Percentiles rank a stretch among this genome's conserved stretches.
These are phyloP conservation scores for Lodderomyces elongisporus DNA, from an alignment of 1,139 yeast genomes.

Conservation along the genomic window DNA sequence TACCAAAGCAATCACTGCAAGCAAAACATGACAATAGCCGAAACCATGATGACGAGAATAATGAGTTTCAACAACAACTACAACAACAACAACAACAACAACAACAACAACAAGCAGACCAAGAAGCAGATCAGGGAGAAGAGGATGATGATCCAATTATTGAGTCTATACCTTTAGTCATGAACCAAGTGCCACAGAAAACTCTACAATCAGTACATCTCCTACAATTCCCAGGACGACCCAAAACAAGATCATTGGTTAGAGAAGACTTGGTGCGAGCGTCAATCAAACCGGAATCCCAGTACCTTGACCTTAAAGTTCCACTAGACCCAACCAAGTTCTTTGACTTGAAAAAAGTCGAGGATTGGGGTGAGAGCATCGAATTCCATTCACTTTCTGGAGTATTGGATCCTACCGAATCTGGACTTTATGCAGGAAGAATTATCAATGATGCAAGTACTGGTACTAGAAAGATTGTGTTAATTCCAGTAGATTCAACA, in stretches of 20 bases:
- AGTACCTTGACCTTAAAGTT: slow-evolving; percentile 59
- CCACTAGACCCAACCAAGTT: slow-evolving; percentile 63
- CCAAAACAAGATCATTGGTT: slow-evolving; percentile 42
- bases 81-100: neutral
- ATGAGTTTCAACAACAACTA: neutral
- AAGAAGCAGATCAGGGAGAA: slow-evolving; percentile 10
- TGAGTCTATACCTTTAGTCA: slow-evolving; percentile 63
- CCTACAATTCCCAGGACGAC: slow-evolving; percentile 71
- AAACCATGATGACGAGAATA: neutral
- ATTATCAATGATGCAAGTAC: slow-evolving; percentile 18
- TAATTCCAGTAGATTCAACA: slow-evolving; percentile 62
- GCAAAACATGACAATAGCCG: neutral
- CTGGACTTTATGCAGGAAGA: slow-evolving; percentile 36
- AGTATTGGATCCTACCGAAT: slow-evolving; percentile 38
- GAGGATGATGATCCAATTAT: slow-evolving; percentile 71
- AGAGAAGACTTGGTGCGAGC: slow-evolving; percentile 42
- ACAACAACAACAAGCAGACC: slow-evolving; percentile 6
- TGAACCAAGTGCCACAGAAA: slow-evolving; percentile 22
- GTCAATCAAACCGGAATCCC: slow-evolving; percentile 57
- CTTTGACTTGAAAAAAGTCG: slow-evolving; percentile 60
- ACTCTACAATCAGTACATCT: slow-evolving; percentile 26
- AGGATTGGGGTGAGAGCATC: slow-evolving; percentile 57
- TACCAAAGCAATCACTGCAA: no score
- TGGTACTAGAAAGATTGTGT: slow-evolving; percentile 44
- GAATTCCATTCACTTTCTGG: slow-evolving; percentile 65